Base-by-base conservation (phyloP, 1,284 basidiomycete species). In the Microbotryum silenes-acaulis region DNA sequence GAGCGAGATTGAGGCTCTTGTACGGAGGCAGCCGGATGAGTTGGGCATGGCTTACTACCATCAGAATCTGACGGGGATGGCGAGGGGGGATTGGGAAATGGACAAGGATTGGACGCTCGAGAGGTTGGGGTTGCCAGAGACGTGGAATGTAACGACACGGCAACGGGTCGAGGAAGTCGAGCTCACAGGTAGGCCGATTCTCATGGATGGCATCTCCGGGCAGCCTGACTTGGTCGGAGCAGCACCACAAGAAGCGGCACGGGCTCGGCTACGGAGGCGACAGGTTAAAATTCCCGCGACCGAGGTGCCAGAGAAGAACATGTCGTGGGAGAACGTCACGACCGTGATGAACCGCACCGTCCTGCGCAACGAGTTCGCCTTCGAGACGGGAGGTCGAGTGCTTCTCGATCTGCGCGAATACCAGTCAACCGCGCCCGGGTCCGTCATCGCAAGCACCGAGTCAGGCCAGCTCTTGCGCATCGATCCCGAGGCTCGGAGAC, bases 21-120 rank as follows among this genome's bases (percentile, higher is more conserved):
- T 64, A 1, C 44, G 37, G 7, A 20, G 46, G 12, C 31, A 10
- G 9, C 12, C 44, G 37, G 37, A 44, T 31, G 54, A 61, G 8
- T 16, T 33, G 31, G 44, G 37, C 14, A n/a, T 21, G 12, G 14
- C 18, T 21, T 33, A 48, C 16, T 70, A 68, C 54, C 62, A 55
- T 23, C 66, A 62, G 56, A 72, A 72, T 59, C 50, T 72, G 18
- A 71, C 70, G 1, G 71, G 71, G 10, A 71, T 70, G 61, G 59
- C 67, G 33, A 65, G 65, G 45, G 71, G 71, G 14, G 27, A n/a
- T n/a, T 72, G 68, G 63, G 21, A 51, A 2, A 23, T 54, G 6
- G 48, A 20, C 0, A 25, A 16, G 3, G 18, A 37, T 0, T 60
- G 56, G 47, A 25, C 50, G 23, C 60, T 49, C 12, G 44, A 44